These are phyloP conservation scores for Pyrus pyrifolia DNA, from an alignment of 306 rosid species.

Conservation along the genomic window DNA sequence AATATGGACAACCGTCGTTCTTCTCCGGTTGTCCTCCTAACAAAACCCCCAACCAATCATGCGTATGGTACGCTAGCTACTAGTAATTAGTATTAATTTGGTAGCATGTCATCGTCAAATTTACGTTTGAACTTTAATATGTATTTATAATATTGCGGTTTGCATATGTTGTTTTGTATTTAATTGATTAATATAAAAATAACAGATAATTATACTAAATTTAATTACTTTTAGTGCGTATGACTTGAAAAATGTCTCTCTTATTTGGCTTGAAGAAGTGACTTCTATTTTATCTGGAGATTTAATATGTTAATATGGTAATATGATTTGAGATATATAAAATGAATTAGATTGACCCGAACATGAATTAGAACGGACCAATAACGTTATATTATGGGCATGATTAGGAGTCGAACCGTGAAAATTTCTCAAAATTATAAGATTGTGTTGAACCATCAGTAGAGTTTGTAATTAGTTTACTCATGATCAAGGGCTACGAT, in stretches of 20 bases:
- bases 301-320: neutral
- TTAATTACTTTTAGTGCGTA: too few relatives aligned
- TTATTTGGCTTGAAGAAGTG: neutral
- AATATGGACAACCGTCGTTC: too few relatives aligned
- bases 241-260: neutral
- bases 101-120: conserved; percentile 4
- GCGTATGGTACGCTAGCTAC: neutral
- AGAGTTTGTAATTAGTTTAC: neutral
- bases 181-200: neutral
- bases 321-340: neutral
- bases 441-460: neutral
- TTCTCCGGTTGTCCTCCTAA: too few relatives aligned
- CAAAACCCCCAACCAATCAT: neutral
- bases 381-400: too few relatives aligned
- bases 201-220: too few relatives aligned
- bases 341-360: neutral
- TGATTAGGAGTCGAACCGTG: neutral
- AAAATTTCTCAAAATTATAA: neutral
- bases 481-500: neutral
- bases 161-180: neutral
- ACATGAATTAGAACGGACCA: too few relatives aligned
- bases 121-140: neutral
- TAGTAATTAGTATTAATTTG: neutral
- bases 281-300: too few relatives aligned
- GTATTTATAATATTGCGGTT: neutral